Evolutionary conservation across 768 basidiomycete species (phyloP).

Genomic region (Lyophyllum semitale): DNA sequence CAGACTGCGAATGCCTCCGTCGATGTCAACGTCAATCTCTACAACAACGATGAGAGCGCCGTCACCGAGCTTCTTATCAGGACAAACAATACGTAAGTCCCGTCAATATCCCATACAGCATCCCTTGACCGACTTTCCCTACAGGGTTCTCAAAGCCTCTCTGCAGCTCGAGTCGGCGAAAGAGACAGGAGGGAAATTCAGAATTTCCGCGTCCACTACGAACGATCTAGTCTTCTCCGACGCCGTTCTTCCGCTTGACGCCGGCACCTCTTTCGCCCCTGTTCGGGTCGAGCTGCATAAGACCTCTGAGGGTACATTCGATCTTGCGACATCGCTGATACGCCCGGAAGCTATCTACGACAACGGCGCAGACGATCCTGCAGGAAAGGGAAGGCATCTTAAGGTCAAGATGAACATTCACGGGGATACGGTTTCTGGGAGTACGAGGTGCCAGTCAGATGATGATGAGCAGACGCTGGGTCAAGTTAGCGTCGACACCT

Average conservation of each 20-base stretch:
- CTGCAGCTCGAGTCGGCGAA: constrained; percentile 12
- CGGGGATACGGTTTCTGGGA: constrained; percentile 6
- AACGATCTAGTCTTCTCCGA: constrained; percentile 9
- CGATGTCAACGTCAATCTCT: constrained; percentile 38
- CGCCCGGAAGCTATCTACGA: too few relatives aligned
- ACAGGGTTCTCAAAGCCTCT: constrained; percentile 5
- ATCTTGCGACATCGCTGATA: too few relatives aligned
- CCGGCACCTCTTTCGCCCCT: too few relatives aligned
- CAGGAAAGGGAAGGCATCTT: constrained; percentile 16
- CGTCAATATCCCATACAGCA: background rate
- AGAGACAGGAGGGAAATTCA: constrained; percentile 20
- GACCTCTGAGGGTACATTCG: constrained; percentile 21
- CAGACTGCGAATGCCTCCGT: too few relatives aligned
- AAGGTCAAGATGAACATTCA: background rate
- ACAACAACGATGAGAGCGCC: constrained; percentile 25
- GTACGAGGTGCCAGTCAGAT: constrained; percentile 13
- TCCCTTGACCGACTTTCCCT: background rate
- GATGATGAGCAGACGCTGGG: constrained; percentile 1
- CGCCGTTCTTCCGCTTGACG: constrained; percentile 19
- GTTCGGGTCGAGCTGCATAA: constrained; percentile 16
- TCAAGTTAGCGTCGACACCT: too few relatives aligned
- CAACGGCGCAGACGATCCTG: too few relatives aligned
- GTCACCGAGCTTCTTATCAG: constrained; percentile 26
- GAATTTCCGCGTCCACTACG: constrained; percentile 10
- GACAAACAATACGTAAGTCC: constrained; percentile 43